Base-by-base conservation (phyloP, 331 rosid genomes). In the Pyrus hybrid region DNA sequence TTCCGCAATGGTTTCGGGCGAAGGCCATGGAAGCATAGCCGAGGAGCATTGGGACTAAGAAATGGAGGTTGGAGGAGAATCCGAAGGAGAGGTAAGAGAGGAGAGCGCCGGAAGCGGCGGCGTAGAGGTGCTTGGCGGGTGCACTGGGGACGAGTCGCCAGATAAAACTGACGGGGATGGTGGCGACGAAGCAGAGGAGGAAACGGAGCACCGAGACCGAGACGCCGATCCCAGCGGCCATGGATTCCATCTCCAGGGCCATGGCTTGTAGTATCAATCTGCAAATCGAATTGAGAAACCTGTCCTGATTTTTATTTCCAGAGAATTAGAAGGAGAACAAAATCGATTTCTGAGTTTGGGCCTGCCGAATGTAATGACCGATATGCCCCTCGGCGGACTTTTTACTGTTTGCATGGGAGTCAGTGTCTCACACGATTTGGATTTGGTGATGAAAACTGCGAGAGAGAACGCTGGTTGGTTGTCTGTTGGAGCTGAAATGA, bases 11-110 rank as follows among this genome's bases (percentile, higher is more conserved):
- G 17, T 80, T 83, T 17, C 91, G 96, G 57, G 37, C 77, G 32
- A 91, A 79, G 30, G 86, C 68, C 98, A 94, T 94, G 66, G 97
- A 87, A 68, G 90, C 89, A 61, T 94, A 94, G 6, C 95, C 97
- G 25, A 94, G 78, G 0, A 83, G 21, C 95, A 94, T 94, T 3
- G 89, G 97, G 6, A 88, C 90, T 37, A 87, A 68, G 64, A 91
- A 94, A 35, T 90, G 98, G 29, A 91, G 93, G 61, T 90, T 94
- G 29, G 98, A 90, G 23, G 97, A 91, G 86, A 91, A 83, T 4
- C 98, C 98, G 25, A 94, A 94, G 0, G 97, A 83, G 58, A 94
- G 93, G 32, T 86, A 90, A 8, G 97, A 94, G 56, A 94, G 95
- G 14, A 83, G 6, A 56, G 74, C 88, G 6, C 98, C 98, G 18